These are phyloP conservation scores for Teunomyces barrocoloradensis DNA, from an alignment of 805 yeast genomes.

Conservation along the genomic window DNA sequence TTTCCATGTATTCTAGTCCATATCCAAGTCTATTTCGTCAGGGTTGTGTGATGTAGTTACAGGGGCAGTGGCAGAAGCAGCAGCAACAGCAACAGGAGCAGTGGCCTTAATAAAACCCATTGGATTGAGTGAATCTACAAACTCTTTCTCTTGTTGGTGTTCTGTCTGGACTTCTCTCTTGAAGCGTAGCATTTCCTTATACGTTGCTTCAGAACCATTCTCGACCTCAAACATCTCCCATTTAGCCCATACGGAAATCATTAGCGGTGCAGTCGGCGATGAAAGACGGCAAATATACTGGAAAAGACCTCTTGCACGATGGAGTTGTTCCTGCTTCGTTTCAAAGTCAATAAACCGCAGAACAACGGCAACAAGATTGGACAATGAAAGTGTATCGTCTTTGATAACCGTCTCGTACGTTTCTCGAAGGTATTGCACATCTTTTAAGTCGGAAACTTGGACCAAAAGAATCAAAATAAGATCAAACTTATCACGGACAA, in stretches of 20 bases:
- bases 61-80: too few species aligned
- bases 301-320: slow-evolving; percentile 62
- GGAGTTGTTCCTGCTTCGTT: slow-evolving; percentile 45
- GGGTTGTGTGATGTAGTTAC: slow-evolving; percentile 38
- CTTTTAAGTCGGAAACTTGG: slow-evolving; percentile 9
- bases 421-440: slow-evolving; percentile 21
- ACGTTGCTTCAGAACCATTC: slow-evolving; percentile 68
- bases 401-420: slow-evolving; percentile 45
- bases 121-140: slow-evolving; percentile 24
- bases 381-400: slow-evolving; percentile 43
- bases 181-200: slow-evolving; percentile 66
- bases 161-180: slow-evolving; percentile 44
- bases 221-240: slow-evolving; percentile 78
- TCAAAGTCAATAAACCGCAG: slow-evolving; percentile 61
- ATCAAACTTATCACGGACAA: slow-evolving; percentile 22
- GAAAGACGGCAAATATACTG: slow-evolving; percentile 32
- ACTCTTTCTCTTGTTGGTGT: slow-evolving; percentile 12
- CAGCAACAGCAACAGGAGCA: too few species aligned
- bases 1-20: slow-evolving; percentile 19
- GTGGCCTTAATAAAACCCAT: slow-evolving; percentile 49
- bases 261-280: slow-evolving; percentile 14
- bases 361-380: slow-evolving; percentile 42
- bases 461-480: slow-evolving; percentile 15
- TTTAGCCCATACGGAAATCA: slow-evolving; percentile 46
- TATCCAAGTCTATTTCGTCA: slow-evolving; percentile 61